Conservation (phyloP, 2,329 filamentous ascomycete species). For the Penicillium sp. region DNA sequence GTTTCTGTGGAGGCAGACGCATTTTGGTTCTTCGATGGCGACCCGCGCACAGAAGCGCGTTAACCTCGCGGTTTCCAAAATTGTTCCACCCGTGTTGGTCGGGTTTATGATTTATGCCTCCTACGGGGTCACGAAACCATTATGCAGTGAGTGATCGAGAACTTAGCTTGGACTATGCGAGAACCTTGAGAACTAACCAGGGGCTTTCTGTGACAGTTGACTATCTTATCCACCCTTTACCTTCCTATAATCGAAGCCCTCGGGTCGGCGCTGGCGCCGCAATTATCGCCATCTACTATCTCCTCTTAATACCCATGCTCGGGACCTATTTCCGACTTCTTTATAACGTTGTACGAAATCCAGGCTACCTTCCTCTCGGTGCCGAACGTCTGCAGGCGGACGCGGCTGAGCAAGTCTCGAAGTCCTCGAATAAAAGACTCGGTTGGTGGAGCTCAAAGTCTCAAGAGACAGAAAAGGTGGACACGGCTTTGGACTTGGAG, state of each 20-base stretch:
- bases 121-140: conserved; percentile 66
- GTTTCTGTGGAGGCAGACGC: conserved; percentile 10
- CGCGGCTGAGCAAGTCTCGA: conserved; percentile 19
- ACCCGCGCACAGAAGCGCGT: conserved; percentile 43
- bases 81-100: conserved; percentile 70
- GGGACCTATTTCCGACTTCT: conserved; percentile 71
- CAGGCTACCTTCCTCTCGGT: conserved; percentile 72
- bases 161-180: neutral
- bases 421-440: conserved; percentile 17
- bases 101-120: conserved; percentile 68
- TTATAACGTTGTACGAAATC: conserved; percentile 65
- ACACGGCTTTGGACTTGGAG: conserved; percentile 28
- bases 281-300: conserved; percentile 70
- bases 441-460: conserved; percentile 25
- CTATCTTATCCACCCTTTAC: conserved; percentile 63
- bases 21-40: conserved; percentile 30
- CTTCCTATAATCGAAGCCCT: conserved; percentile 38
- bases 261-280: conserved; percentile 62
- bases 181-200: neutral
- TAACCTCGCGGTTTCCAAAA: conserved; percentile 61
- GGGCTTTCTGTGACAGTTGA: conserved; percentile 54
- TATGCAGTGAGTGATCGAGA: conserved; percentile 61
- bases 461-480: conserved; percentile 25
- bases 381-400: conserved; percentile 37
- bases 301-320: conserved; percentile 68